These are phyloP conservation scores for Ceratonia siliqua DNA, from an alignment of 306 rosid species.

Conservation along the genomic window DNA sequence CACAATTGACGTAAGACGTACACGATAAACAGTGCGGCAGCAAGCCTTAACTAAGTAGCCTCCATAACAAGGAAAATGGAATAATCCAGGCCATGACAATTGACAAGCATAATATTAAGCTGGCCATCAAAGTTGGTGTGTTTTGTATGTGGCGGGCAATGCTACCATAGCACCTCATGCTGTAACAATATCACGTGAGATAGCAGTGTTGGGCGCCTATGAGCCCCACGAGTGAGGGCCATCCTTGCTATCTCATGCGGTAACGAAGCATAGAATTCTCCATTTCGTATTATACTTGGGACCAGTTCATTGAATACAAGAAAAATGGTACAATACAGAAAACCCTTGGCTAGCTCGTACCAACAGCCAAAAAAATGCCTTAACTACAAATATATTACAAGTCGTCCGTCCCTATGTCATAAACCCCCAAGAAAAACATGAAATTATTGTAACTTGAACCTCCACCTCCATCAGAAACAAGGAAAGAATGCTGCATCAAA, in stretches of 20 bases:
- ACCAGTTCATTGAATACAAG: conserved; percentile 40
- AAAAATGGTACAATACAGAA: conserved; percentile 50
- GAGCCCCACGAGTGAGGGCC: too few species aligned
- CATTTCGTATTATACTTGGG: conserved; percentile 45
- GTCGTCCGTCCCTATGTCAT: conserved; percentile 51
- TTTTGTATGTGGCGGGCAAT: too few species aligned
- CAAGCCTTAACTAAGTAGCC: background rate
- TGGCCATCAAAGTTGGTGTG: conserved; percentile 35
- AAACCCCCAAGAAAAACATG: conserved; percentile 37
- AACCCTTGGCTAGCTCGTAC: conserved; percentile 51
- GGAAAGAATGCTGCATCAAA: conserved; percentile 46
- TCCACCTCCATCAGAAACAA: conserved; percentile 41
- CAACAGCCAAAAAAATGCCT: conserved; percentile 68
- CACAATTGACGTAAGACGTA: background rate
- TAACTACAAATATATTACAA: conserved; percentile 67
- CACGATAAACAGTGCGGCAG: background rate
- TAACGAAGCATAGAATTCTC: too few species aligned
- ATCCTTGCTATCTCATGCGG: too few species aligned
- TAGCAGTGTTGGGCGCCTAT: too few species aligned
- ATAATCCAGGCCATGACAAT: conserved; percentile 20
- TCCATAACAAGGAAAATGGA: conserved; percentile 20
- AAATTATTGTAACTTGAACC: conserved; percentile 50
- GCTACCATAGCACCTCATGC: too few species aligned
- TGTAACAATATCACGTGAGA: too few species aligned
- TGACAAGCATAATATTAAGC: conserved; percentile 24